Conservation (phyloP, 805 yeast genomes). For the Ogataea philodendri region DNA sequence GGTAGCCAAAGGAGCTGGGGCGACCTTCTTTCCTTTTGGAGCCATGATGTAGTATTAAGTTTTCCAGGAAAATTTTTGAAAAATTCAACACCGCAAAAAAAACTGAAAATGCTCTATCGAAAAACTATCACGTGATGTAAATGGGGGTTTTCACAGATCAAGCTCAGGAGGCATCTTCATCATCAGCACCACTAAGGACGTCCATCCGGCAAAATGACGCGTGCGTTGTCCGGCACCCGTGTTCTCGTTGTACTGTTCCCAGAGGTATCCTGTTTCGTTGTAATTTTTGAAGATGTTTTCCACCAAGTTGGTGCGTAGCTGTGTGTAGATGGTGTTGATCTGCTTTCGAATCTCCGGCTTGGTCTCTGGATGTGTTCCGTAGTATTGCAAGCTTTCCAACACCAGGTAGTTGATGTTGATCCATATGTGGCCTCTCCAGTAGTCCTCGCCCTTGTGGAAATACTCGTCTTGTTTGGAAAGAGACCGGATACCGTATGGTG, state of each 20-base stretch:
- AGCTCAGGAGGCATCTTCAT: constrained; percentile 81
- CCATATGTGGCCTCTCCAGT: constrained; percentile 97
- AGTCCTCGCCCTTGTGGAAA: constrained; percentile 81
- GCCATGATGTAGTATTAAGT: constrained; percentile 18
- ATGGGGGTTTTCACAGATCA: background rate
- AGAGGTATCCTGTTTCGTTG: constrained; percentile 73
- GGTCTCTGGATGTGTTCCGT: constrained; percentile 38
- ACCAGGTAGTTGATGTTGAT: constrained; percentile 82
- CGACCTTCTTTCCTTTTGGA: constrained; percentile 74
- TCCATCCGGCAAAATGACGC: constrained; percentile 93
- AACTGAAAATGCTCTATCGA: too few species aligned
- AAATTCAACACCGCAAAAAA: constrained; percentile 6
- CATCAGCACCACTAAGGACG: constrained; percentile 73
- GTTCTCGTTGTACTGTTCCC: constrained; percentile 84
- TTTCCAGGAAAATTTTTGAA: constrained; percentile 8
- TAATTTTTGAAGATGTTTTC: constrained; percentile 67
- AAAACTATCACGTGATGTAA: constrained; percentile 9
- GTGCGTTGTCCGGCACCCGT: constrained; percentile 80
- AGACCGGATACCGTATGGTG: constrained; percentile 77
- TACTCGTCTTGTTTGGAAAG: constrained; percentile 62
- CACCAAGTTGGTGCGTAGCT: constrained; percentile 66
- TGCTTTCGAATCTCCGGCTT: constrained; percentile 34
- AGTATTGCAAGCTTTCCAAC: constrained; percentile 65
- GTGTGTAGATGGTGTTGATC: constrained; percentile 51
- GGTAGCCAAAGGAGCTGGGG: constrained; percentile 93